Conservation (phyloP, 2,329 filamentous ascomycete species). For the Trichoderma gracile region DNA sequence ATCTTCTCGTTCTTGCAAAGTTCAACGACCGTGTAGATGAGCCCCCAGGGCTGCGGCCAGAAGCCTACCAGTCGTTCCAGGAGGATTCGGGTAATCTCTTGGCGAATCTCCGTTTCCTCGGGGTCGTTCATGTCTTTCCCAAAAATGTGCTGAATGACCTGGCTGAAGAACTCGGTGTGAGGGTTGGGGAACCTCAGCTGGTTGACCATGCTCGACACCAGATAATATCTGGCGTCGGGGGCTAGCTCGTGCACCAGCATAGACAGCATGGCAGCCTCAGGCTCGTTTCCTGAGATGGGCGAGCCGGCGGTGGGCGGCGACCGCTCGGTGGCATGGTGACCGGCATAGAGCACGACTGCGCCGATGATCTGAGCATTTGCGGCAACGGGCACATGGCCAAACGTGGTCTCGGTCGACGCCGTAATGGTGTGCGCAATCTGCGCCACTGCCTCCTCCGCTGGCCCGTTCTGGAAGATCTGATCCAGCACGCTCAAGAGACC, state of each 20-base stretch:
- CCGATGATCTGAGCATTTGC: constrained; percentile 74
- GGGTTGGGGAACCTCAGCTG: constrained; percentile 88
- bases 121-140: constrained; percentile 70
- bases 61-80: constrained; percentile 85
- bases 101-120: constrained; percentile 78
- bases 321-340: constrained; percentile 66
- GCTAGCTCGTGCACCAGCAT: constrained; percentile 73
- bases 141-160: constrained; percentile 81
- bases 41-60: constrained; percentile 93
- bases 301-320: constrained; percentile 60
- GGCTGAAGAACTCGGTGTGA: constrained; percentile 91
- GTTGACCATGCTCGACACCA: constrained; percentile 83
- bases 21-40: constrained; percentile 85
- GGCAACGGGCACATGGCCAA: constrained; percentile 65
- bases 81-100: constrained; percentile 86
- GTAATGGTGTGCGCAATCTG: constrained; percentile 74
- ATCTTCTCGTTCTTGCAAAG: constrained; percentile 89
- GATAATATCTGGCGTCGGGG: constrained; percentile 78
- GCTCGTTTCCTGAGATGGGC: constrained; percentile 44
- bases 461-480: constrained; percentile 60
- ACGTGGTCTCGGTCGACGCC: constrained; percentile 60
- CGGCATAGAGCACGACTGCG: constrained; percentile 80
- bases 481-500: constrained; percentile 63
- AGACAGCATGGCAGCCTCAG: constrained; percentile 70
- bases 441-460: constrained; percentile 71